These are phyloP conservation scores for Pelagophyceae sp. DNA, from an alignment of 352 stramenopile species.

Conservation along the genomic window DNA sequence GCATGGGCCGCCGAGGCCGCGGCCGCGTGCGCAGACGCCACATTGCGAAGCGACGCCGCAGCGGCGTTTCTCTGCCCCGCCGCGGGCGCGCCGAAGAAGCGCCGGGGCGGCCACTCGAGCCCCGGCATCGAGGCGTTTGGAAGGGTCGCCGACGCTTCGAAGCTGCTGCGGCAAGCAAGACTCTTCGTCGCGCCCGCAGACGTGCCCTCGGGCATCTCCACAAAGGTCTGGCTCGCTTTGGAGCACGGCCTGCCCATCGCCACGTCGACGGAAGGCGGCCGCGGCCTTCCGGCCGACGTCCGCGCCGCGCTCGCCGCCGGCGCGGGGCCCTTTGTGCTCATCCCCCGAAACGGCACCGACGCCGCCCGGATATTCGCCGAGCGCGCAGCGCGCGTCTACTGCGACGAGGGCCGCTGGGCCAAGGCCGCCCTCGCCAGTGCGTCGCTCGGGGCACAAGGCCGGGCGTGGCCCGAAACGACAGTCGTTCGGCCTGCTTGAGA, in stretches of 20 bases:
- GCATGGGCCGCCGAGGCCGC: not conserved
- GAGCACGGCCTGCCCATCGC: conserved; percentile 17
- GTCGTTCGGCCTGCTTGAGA: no score
- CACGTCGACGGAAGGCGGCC: not conserved
- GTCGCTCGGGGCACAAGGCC: no score
- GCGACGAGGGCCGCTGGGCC: not conserved
- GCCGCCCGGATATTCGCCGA: not conserved
- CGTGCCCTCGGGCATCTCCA: conserved; percentile 15
- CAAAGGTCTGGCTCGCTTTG: conserved; percentile 18
- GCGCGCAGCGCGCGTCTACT: not conserved
- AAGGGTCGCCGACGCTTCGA: not conserved
- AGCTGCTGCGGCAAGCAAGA: not conserved
- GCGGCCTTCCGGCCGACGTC: conserved; percentile 1
- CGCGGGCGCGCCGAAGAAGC: not conserved
- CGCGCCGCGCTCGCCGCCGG: not conserved
- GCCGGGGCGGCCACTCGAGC: not conserved
- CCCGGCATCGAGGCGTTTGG: not conserved
- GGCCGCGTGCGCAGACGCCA: not conserved
- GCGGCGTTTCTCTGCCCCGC: not conserved
- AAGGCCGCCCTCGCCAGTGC: not conserved
- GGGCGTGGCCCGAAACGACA: no score
- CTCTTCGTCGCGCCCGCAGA: conserved; percentile 11
- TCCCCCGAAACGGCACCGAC: not conserved
- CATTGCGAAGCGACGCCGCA: not conserved
- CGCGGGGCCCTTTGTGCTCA: not conserved